A percentile compares a stretch with the other conserved stretches of the same genome.
Conservation (phyloP, 2,329 filamentous ascomycete genomes). For the Pseudocercospora cruenta region DNA sequence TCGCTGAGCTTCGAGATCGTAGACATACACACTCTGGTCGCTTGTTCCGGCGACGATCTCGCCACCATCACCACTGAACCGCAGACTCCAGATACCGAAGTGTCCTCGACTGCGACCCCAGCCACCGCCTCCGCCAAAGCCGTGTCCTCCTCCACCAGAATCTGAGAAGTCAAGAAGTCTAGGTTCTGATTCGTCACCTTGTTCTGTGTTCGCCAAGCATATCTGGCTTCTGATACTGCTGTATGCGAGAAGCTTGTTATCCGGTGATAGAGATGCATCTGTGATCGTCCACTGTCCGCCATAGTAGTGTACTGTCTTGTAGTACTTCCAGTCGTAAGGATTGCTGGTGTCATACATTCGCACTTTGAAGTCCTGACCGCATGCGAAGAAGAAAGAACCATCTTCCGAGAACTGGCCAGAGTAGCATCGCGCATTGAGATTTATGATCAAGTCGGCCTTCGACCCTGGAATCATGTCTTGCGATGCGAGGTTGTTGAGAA, state of each 20-base stretch:
- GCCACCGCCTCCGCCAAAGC: conserved; percentile 32
- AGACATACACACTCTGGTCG: conserved; percentile 78
- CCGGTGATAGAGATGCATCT: conserved; percentile 85
- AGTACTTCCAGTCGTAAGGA: conserved; percentile 92
- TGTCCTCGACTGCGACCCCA: conserved; percentile 36
- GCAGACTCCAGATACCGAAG: conserved; percentile 74
- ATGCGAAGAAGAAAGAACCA: conserved; percentile 95
- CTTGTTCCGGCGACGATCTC: conserved; percentile 90
- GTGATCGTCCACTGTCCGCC: conserved; percentile 95
- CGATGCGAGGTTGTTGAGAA: conserved; percentile 65
- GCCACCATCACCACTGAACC: conserved; percentile 88
- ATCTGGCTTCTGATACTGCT: conserved; percentile 84
- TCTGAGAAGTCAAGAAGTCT: conserved; percentile 74
- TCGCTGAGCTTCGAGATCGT: conserved; percentile 81
- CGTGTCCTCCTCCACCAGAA: conserved; percentile 44
- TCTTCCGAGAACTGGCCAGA: conserved; percentile 97
- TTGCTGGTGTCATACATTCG: conserved; percentile 98
- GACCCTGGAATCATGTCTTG: conserved; percentile 77
- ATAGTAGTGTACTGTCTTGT: conserved; percentile 91
- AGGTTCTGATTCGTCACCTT: conserved; percentile 77
- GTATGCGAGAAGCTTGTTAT: conserved; percentile 90
- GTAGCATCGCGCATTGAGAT: conserved; percentile 84
- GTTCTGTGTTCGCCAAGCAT: conserved; percentile 84
- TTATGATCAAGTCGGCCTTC: conserved; percentile 81
- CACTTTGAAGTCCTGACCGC: conserved; percentile 88